These are phyloP conservation scores for Debaryomyces sp. DNA, from an alignment of 1,139 yeast species.

Conservation along the genomic window DNA sequence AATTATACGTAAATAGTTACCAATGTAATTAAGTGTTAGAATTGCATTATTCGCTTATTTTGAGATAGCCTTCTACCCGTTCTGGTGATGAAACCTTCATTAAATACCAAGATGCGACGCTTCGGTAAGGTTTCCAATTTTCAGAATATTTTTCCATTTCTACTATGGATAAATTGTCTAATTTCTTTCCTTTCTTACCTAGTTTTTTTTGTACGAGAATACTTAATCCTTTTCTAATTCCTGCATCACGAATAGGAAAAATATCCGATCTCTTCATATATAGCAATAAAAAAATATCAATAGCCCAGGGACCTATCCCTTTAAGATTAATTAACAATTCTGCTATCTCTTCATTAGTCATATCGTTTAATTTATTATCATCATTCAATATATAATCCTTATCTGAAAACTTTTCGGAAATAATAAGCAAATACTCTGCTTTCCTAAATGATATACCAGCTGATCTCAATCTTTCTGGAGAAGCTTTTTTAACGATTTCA, in stretches of 20 bases:
- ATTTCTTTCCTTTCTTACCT: background rate
- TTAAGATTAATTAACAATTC: background rate
- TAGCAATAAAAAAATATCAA: background rate
- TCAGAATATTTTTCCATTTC: conserved; percentile 2
- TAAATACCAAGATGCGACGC: conserved; percentile 4
- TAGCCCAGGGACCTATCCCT: conserved; percentile 3
- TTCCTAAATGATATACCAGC: conserved; percentile 3
- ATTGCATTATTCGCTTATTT: background rate
- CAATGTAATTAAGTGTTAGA: background rate
- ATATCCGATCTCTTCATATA: conserved; percentile 4
- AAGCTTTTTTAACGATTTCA: background rate
- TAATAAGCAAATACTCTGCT: conserved; percentile 1
- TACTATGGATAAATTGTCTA: background rate
- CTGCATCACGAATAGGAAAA: conserved; percentile 4
- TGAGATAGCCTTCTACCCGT: background rate
- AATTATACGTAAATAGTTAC: too few relatives aligned
- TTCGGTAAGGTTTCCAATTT: conserved; percentile 5
- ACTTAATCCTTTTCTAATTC: conserved; percentile 1
- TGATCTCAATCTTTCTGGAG: conserved; percentile 1
- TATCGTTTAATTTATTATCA: background rate
- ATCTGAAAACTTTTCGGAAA: background rate
- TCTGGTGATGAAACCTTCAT: conserved; percentile 1
- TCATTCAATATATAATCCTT: background rate
- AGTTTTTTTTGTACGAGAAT: background rate
- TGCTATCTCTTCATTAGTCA: conserved; percentile 3